Evolutionary conservation across 495 filamentous ascomycete species (phyloP).

Genomic region (Penicillium soppii): DNA sequence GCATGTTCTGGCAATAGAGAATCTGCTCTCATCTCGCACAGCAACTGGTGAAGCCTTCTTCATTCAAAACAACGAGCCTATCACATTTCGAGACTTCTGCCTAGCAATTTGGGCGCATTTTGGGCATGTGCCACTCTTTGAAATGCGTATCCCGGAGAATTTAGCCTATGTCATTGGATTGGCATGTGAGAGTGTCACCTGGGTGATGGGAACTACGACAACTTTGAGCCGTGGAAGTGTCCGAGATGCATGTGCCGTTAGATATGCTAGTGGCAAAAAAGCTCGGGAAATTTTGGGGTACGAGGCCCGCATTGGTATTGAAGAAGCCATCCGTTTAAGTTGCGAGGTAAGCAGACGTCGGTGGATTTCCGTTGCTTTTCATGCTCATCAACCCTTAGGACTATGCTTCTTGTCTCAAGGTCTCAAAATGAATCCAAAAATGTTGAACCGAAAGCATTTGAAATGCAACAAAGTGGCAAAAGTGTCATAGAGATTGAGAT

Average conservation of each 20-base stretch:
- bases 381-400: slow-evolving; percentile 21
- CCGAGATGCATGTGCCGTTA: slow-evolving; percentile 50
- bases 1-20: slow-evolving; percentile 60
- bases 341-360: slow-evolving; percentile 40
- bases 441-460: background rate
- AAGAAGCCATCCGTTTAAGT: slow-evolving; percentile 53
- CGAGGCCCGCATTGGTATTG: slow-evolving; percentile 53
- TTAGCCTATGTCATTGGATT: slow-evolving; percentile 51
- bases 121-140: slow-evolving; percentile 52
- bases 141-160: slow-evolving; percentile 50
- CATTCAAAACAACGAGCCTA: slow-evolving; percentile 63
- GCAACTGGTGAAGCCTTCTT: slow-evolving; percentile 63
- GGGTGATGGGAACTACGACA: slow-evolving; percentile 46
- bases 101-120: slow-evolving; percentile 59
- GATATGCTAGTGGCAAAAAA: slow-evolving; percentile 59
- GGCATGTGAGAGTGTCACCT: slow-evolving; percentile 50
- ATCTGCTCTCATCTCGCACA: slow-evolving; percentile 52
- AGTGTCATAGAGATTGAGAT: slow-evolving; percentile 8
- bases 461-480: background rate
- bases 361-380: background rate
- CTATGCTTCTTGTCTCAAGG: slow-evolving; percentile 38
- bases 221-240: slow-evolving; percentile 58
- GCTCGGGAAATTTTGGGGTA: slow-evolving; percentile 58
- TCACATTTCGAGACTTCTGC: slow-evolving; percentile 60
- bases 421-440: background rate